These are phyloP conservation scores for Emiliania huxleyi DNA, from an alignment of 78 protist genomes.

Conservation along the genomic window DNA sequence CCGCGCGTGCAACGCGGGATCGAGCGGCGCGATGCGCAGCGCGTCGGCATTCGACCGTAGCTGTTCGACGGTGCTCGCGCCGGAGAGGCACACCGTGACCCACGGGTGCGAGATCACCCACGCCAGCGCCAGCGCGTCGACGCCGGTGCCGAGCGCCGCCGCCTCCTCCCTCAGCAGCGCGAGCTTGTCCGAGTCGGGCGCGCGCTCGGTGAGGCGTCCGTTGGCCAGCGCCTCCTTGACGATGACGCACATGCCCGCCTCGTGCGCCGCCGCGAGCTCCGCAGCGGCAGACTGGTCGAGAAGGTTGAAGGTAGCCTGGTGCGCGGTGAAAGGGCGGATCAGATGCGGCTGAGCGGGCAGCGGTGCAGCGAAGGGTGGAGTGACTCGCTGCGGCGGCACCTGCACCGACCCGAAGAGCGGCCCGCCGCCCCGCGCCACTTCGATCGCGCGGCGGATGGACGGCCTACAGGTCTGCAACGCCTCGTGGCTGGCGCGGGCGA, in stretches of 20 bases:
- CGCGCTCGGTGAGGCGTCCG: not conserved
- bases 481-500: too few species aligned
- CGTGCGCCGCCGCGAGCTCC: not conserved
- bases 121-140: not conserved
- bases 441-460: too few species aligned
- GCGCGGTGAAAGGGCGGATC: too few species aligned
- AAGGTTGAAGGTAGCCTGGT: constrained; percentile 19
- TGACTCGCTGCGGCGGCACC: too few species aligned
- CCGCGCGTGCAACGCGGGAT: not conserved
- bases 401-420: not conserved
- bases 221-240: constrained; percentile 17
- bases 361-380: too few species aligned
- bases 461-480: too few species aligned
- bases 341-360: too few species aligned
- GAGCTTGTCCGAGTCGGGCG: not conserved
- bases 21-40: not conserved
- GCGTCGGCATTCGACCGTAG: not conserved
- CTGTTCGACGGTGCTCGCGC: not conserved
- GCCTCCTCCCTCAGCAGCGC: not conserved
- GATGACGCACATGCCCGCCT: not conserved
- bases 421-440: not conserved
- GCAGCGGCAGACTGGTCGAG: not conserved
- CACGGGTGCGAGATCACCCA: not conserved
- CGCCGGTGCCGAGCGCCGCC: not conserved
- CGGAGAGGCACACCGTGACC: not conserved